Conservation (phyloP, 768 basidiomycete species). For the Sporobolomyces phaffii region DNA sequence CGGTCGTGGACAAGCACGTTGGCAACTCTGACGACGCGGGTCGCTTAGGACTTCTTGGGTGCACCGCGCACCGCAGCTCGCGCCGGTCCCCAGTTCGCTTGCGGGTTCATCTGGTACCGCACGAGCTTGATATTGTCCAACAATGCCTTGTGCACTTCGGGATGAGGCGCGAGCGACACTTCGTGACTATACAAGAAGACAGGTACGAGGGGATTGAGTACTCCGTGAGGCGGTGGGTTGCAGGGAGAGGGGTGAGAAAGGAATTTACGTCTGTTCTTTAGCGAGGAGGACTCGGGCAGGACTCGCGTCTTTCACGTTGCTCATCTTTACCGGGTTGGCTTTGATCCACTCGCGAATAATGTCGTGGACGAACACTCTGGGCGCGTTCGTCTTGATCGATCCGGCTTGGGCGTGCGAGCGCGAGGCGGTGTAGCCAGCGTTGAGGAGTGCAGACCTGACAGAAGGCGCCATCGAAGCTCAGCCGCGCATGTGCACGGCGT, state of each 20-base stretch:
- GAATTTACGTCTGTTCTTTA: constrained; percentile 61
- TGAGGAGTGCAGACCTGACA: constrained; percentile 79
- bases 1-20: too few relatives aligned
- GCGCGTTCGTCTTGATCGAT: constrained; percentile 82
- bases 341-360: constrained; percentile 81
- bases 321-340: constrained; percentile 69
- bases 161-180: constrained; percentile 73
- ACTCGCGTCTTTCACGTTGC: constrained; percentile 68
- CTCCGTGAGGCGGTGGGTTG: too few relatives aligned
- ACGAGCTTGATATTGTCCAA: constrained; percentile 69
- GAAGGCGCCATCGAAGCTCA: too few relatives aligned
- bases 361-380: constrained; percentile 66
- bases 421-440: constrained; percentile 76
- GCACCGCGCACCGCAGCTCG: constrained; percentile 31
- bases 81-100: constrained; percentile 88
- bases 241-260: neutral
- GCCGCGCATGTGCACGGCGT: too few relatives aligned
- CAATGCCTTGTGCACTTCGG: constrained; percentile 54
- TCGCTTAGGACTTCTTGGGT: constrained; percentile 4
- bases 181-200: constrained; percentile 49
- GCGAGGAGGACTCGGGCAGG: constrained; percentile 65
- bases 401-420: constrained; percentile 85
- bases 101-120: constrained; percentile 83
- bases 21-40: neutral
- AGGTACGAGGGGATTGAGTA: constrained; percentile 10